phyloP scores from a whole-genome alignment of 1,139 yeast species.

The Candida neerlandica region DNA sequence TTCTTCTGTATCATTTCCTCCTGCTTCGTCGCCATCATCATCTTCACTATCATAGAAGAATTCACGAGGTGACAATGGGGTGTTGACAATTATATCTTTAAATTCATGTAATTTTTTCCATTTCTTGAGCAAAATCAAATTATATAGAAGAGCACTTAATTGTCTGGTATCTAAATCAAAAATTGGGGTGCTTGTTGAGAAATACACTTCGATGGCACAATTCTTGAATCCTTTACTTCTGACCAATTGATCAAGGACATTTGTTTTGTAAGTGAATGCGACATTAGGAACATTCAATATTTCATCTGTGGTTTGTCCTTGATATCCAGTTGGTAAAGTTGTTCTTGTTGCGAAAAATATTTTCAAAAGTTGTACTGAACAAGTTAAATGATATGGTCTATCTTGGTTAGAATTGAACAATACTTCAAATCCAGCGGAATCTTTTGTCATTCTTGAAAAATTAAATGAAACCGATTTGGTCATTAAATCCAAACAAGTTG shows the following conservation, averaged over 20 bases:
- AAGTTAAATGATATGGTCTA: constrained; percentile 53
- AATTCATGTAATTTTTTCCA: constrained; percentile 23
- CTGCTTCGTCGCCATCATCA: constrained; percentile 1
- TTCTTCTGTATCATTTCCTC: background rate
- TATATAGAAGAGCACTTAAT: constrained; percentile 43
- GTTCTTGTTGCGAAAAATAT: constrained; percentile 29
- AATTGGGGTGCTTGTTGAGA: constrained; percentile 52
- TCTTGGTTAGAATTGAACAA: constrained; percentile 51
- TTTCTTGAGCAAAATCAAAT: constrained; percentile 34
- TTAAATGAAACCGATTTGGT: constrained; percentile 38
- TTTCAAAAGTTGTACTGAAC: constrained; percentile 46
- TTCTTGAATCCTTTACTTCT: constrained; percentile 39
- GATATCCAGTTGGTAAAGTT: constrained; percentile 16
- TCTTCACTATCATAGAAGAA: constrained; percentile 6
- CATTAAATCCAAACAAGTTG: constrained; percentile 28
- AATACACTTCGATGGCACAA: constrained; percentile 39
- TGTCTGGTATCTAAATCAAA: constrained; percentile 51
- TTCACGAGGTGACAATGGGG: background rate
- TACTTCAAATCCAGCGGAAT: constrained; percentile 63
- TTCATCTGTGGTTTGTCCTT: constrained; percentile 33
- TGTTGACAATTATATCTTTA: background rate
- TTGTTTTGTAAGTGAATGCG: constrained; percentile 57
- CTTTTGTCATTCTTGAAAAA: constrained; percentile 31
- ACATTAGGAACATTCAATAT: constrained; percentile 55
- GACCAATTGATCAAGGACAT: constrained; percentile 43